Evolutionary conservation across 164 flowering plant species (phyloP).

Genomic region (Liquidambar formosana): DNA sequence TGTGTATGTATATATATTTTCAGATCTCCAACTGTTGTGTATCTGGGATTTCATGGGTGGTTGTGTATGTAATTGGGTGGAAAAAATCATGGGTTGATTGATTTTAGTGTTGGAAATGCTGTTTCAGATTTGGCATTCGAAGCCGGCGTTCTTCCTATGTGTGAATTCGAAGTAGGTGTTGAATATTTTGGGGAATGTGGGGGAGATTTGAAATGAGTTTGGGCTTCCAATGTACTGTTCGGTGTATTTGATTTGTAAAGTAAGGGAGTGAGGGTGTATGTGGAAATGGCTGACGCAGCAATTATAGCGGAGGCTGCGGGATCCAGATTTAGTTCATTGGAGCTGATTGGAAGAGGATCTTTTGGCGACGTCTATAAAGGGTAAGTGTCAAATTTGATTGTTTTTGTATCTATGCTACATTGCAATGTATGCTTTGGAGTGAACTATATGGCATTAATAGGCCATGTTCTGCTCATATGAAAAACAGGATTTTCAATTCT

Average conservation of each 20-base stretch:
- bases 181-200: conserved; percentile 20
- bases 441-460: too few relatives aligned
- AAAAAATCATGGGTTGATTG: background rate
- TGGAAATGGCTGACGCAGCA: conserved; percentile 68
- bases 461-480: too few relatives aligned
- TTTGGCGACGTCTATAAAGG: conserved; percentile 98
- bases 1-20: background rate
- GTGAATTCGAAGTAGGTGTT: conserved; percentile 19
- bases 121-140: conserved; percentile 23
- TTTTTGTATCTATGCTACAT: background rate
- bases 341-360: conserved; percentile 94
- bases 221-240: background rate
- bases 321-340: conserved; percentile 70
- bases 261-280: conserved; percentile 8
- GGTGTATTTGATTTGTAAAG: background rate
- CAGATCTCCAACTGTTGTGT: conserved; percentile 9
- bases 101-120: conserved; percentile 10
- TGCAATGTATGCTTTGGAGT: background rate
- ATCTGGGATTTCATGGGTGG: background rate
- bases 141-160: conserved; percentile 7
- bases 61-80: background rate
- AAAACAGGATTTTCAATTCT: too few relatives aligned
- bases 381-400: conserved; percentile 34
- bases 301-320: conserved; percentile 68
- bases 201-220: conserved; percentile 3